phyloP scores from a whole-genome alignment of 2,329 filamentous ascomycete genomes.

The Beauveria brongniartii region DNA sequence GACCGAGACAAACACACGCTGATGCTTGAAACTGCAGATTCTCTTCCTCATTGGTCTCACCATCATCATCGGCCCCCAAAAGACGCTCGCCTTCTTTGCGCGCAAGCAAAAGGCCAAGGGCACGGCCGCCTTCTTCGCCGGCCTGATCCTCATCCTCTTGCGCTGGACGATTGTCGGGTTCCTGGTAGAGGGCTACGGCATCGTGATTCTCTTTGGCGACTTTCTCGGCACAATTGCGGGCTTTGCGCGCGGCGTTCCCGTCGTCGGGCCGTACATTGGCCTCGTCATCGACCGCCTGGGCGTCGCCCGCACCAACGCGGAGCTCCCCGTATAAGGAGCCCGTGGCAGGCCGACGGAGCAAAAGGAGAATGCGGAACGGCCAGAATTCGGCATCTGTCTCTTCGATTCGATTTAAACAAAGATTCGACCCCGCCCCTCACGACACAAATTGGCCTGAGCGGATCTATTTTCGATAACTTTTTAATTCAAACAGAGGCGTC shows the following conservation, averaged over 20 bases:
- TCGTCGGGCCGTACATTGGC: conserved; percentile 82
- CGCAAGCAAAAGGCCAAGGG: conserved; percentile 88
- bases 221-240: conserved; percentile 88
- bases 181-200: conserved; percentile 82
- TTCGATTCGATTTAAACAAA: not conserved
- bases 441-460: not conserved
- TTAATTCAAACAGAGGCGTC: not conserved
- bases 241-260: conserved; percentile 76
- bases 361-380: not conserved
- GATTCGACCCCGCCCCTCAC: not conserved
- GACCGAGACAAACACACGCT: not conserved
- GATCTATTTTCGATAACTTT: not conserved
- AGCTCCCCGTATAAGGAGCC: conserved; percentile 62
- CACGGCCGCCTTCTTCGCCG: conserved; percentile 77
- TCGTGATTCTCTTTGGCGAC: conserved; percentile 89
- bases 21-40: conserved; percentile 49
- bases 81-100: conserved; percentile 90
- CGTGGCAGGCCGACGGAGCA: not conserved
- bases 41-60: conserved; percentile 96
- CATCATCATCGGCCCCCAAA: conserved; percentile 86
- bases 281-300: conserved; percentile 62
- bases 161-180: conserved; percentile 92
- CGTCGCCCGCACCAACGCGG: conserved; percentile 61
- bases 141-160: conserved; percentile 77
- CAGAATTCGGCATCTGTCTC: not conserved